These are phyloP conservation scores for Kwoniella botswanensis DNA, from an alignment of 768 basidiomycete genomes.

Conservation along the genomic window DNA sequence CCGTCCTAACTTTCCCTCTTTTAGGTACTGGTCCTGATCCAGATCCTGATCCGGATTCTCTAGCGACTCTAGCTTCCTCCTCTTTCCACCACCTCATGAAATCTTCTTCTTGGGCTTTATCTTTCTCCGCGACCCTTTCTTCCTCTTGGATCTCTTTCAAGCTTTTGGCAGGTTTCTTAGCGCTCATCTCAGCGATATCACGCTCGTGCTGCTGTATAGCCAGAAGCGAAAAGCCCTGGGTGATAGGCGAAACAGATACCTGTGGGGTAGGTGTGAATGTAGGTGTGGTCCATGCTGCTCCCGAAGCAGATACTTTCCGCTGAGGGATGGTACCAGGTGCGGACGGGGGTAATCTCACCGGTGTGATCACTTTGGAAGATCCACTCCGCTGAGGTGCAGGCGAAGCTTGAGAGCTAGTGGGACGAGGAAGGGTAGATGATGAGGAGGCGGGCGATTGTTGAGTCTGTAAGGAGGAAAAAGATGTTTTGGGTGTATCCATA, in stretches of 20 bases:
- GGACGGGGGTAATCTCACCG: constrained; percentile 18
- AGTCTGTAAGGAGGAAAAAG: constrained; percentile 42
- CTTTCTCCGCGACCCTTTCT: constrained; percentile 60
- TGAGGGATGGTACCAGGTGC: not conserved
- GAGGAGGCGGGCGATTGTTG: constrained; percentile 28
- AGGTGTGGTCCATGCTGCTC: constrained; percentile 66
- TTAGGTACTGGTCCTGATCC: not conserved
- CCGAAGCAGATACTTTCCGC: constrained; percentile 26
- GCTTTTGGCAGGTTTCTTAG: constrained; percentile 64
- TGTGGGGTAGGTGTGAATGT: constrained; percentile 38
- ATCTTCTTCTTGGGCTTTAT: constrained; percentile 66
- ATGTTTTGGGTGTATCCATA: constrained; percentile 28
- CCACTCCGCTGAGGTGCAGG: constrained; percentile 34
- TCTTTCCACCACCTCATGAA: constrained; percentile 89
- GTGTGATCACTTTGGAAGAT: constrained; percentile 37
- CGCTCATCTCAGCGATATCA: constrained; percentile 61
- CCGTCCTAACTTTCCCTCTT: not conserved
- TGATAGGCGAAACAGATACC: constrained; percentile 34
- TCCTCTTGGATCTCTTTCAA: constrained; percentile 85
- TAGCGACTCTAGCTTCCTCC: constrained; percentile 61
- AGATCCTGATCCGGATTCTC: not conserved
- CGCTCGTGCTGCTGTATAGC: constrained; percentile 84
- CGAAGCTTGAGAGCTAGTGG: constrained; percentile 30
- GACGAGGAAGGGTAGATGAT: constrained; percentile 1
- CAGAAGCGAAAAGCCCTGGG: constrained; percentile 68